Base-by-base conservation (phyloP, 106 monocot species). In the Dactylorhiza incarnata region DNA sequence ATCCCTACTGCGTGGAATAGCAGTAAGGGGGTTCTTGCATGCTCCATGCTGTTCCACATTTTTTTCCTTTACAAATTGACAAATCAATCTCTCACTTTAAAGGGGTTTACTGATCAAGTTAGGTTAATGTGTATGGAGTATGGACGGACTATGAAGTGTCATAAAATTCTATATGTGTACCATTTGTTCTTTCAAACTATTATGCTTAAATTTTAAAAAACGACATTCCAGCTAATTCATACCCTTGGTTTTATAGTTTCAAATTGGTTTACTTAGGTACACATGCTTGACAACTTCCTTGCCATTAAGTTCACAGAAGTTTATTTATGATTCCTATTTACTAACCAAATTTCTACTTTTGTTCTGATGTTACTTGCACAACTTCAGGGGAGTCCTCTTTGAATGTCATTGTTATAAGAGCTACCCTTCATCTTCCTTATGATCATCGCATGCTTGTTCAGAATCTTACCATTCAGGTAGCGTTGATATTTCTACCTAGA, bases 381-480 rank as follows among this genome's bases (percentile, higher is more conserved):
- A 68, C 26, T 79, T 11, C 81, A 95, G 94, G 91, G 78, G 89
- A 91, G 71, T 84, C 89, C 61, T 49, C 80, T 78, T 65, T 94
- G 52, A 87, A 91, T 20, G 89, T 94, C 29, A 53, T 86, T 82
- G 91, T 84, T 25, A 80, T 94, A 14, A 87, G 76, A 77, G 91
- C 94, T 52, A 99, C 84, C 74, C 72, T 99, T 78, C 91, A 99
- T 83, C 86, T 89, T 56, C 81, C 94, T 73, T 94, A 91, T 86
- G 94, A 99, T 75, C 97, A 99, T 73, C 76, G 23, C 14, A 91
- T 94, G 94, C 71, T 86, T 75, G 84, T 94, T 72, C 97, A 99
- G 69, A 99, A 99, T 84, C 94, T 99, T 77, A 99, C 97, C 61
- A 75, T 86, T 58, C 91, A 91, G 97, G 97, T 99, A 51, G 78